Base-by-base conservation (phyloP, 176 grass and related monocot species). In the Eremochloa ophiuroides region DNA sequence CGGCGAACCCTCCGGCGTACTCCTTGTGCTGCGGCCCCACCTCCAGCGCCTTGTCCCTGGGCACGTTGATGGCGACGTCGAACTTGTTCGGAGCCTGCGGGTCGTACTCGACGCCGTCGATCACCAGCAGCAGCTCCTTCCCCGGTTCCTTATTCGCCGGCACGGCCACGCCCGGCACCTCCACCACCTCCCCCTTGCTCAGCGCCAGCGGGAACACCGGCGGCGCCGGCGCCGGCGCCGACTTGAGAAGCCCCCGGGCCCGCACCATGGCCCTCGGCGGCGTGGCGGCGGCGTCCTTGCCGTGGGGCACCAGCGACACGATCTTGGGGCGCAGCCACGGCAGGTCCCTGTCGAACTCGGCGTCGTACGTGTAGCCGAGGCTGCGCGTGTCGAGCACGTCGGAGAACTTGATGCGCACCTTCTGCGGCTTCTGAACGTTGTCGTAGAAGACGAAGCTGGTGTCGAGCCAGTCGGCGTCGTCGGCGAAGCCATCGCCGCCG, bases 371-470 rank as follows among this genome's bases (percentile, higher is more conserved):
- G 68, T 70, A 70, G 11, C 67, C 67, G 39, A 70, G 67, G 9
- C 16, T 0, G n/a, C 1, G 0, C n/a, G 67, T 1, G 10, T 43
- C 6, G 5, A 70, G 67, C n/a, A 70, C 38, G 39, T 70, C 67
- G 67, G 39, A 1, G 67, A 70, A 7, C 38, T 0, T 27, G 39
- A 70, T 7, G n/a, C 67, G 39, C 1, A 70, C 67, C 11, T 16
- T 40, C 11, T 1, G 10, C 11, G 11, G 66, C 1, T 7, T 15
- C n/a, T 69, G 0, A 26, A 62, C 12, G 59, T 29, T 12, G 67
- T 70, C 67, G 41, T 46, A 71, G 41, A 46, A 71, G 69, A 17
- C 14, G 41, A 71, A 71, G 69, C 41, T 71, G 9, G 86, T 26
- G 67, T 82, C 62, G 2, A 71, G 69, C 69, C 69, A 71, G n/a